phyloP scores from a whole-genome alignment of 257 asterid genomes.

The Ilex aquifolium region DNA sequence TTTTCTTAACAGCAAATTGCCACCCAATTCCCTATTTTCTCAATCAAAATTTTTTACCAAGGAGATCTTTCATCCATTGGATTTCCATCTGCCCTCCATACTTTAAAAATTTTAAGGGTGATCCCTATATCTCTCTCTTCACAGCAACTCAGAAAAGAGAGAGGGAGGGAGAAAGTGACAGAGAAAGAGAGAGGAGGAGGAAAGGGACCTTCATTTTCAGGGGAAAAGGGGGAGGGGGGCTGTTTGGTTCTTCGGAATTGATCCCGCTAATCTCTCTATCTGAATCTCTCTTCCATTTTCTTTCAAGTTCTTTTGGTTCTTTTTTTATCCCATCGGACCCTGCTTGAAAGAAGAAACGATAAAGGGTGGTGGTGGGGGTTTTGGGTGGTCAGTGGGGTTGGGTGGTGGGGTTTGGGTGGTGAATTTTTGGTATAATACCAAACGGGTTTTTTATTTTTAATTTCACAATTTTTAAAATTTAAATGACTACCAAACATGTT shows the following conservation, averaged over 20 bases:
- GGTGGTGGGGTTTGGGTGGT: no score
- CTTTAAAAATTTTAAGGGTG: slow-evolving; percentile 31
- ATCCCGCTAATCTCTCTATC: slow-evolving; percentile 12
- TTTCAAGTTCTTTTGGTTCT: slow-evolving; percentile 27
- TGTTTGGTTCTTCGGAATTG: slow-evolving; percentile 20
- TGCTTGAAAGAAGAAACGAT: slow-evolving; percentile 23
- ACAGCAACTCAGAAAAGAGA: slow-evolving; percentile 11
- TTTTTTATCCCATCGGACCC: slow-evolving; percentile 5
- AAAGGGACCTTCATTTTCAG: not conserved
- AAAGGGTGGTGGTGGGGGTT: slow-evolving; percentile 26
- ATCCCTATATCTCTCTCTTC: slow-evolving; percentile 38
- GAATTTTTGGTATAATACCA: no score
- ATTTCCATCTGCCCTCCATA: slow-evolving; percentile 26
- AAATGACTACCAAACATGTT: no score
- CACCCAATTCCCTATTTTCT: no score
- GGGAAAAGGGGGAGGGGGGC: not conserved
- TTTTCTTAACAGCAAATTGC: no score
- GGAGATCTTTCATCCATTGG: slow-evolving; percentile 25
- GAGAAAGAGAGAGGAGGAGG: not conserved
- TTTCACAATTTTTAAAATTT: no score
- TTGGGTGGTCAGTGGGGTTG: no score
- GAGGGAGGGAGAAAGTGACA: slow-evolving; percentile 9
- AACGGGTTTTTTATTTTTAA: no score
- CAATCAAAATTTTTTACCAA: not conserved
- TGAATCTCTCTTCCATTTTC: slow-evolving; percentile 13